Conservation (phyloP, 176 grass and related monocot genomes). For the Rhynchospora breviuscula region DNA sequence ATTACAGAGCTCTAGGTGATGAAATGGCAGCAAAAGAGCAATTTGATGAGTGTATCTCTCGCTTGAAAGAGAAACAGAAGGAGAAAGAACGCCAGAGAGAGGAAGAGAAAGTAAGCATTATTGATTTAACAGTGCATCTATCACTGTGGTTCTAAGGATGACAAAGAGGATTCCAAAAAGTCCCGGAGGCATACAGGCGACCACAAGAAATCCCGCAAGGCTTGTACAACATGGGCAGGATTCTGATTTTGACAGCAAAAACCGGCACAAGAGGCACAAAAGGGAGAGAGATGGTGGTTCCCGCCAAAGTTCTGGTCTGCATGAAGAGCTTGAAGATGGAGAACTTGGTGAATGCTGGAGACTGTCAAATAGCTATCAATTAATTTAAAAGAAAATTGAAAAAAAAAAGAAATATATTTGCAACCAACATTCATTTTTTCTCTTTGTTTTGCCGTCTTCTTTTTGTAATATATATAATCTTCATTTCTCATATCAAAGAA, state of each 20-base stretch:
- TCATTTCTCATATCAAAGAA: no score
- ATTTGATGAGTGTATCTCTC: slow-evolving; percentile 75
- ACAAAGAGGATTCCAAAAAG: slow-evolving; percentile 73
- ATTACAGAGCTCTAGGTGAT: slow-evolving; percentile 51
- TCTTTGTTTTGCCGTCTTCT: no score
- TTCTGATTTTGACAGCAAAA: slow-evolving; percentile 82
- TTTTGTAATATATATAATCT: no score
- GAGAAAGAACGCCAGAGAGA: slow-evolving; percentile 89
- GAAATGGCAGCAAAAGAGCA: slow-evolving; percentile 58
- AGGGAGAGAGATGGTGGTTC: slow-evolving; percentile 68
- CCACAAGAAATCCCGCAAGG: slow-evolving; percentile 87
- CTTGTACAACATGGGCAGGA: slow-evolving; percentile 57
- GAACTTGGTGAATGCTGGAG: slow-evolving; percentile 54
- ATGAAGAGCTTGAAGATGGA: slow-evolving; percentile 95
- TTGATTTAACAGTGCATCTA: slow-evolving; percentile 18
- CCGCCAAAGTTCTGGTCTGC: slow-evolving; percentile 46
- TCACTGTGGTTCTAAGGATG: slow-evolving; percentile 27
- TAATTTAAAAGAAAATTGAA: no score
- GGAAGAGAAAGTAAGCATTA: slow-evolving; percentile 75
- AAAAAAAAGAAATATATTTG: no score
- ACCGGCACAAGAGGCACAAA: slow-evolving; percentile 66
- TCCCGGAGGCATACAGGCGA: slow-evolving; percentile 73
- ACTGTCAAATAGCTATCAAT: no score
- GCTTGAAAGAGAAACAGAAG: slow-evolving; percentile 82
- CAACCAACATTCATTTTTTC: no score